Evolutionary conservation across 345 rosid species (phyloP).

Genomic region (Rhodamnia rubescens): DNA sequence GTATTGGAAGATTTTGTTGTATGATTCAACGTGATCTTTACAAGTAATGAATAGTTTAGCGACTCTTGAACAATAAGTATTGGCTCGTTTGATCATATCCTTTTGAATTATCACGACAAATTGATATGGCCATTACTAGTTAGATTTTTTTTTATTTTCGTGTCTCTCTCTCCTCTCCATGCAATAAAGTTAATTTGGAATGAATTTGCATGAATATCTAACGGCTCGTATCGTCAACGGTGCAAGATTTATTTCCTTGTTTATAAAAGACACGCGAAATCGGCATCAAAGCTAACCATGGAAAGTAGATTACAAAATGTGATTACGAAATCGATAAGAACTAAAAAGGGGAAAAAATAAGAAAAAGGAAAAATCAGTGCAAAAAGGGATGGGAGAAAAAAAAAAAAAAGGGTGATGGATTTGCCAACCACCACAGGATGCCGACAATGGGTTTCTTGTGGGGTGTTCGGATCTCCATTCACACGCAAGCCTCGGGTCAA

Average conservation of each 20-base stretch:
- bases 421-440: not conserved
- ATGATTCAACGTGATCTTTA: not conserved
- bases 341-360: not conserved
- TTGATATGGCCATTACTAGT: too few relatives aligned
- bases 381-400: too few relatives aligned
- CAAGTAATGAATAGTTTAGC: too few relatives aligned
- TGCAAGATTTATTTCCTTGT: not conserved
- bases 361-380: not conserved
- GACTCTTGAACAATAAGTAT: not conserved
- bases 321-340: not conserved
- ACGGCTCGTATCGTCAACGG: not conserved
- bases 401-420: not conserved
- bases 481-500: not conserved
- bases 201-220: not conserved
- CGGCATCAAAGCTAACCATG: not conserved
- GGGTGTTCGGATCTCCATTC: not conserved
- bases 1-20: not conserved
- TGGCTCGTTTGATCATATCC: not conserved
- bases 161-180: not conserved
- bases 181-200: not conserved
- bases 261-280: too few relatives aligned
- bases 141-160: not conserved
- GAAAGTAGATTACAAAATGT: not conserved
- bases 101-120: not conserved
- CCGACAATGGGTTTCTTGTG: not conserved